A percentile compares a stretch with the other conserved stretches of the same genome.
phyloP scores from a whole-genome alignment of 257 asterid genomes.

The Echites panduratus region DNA sequence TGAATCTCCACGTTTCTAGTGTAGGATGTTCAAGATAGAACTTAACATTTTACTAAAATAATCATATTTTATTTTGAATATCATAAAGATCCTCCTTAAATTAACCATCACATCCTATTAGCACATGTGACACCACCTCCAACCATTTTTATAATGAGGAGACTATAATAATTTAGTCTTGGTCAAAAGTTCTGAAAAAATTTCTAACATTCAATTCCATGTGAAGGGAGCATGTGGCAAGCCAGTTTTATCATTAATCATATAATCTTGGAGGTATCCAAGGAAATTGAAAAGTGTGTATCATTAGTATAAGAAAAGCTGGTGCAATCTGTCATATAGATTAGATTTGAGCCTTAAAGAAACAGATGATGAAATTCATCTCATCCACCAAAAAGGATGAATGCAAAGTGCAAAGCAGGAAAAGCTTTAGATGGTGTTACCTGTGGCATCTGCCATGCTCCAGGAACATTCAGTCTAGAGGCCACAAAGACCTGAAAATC shows the following conservation, averaged over 20 bases:
- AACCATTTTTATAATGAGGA: no score
- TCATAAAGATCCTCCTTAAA: no score
- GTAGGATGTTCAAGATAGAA: no score
- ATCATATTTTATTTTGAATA: no score
- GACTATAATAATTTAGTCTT: no score
- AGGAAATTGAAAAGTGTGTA: not conserved
- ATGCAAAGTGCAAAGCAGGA: slow-evolving; percentile 1
- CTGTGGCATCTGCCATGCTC: slow-evolving; percentile 99
- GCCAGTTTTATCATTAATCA: not conserved
- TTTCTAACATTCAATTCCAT: no score
- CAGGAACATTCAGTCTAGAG: slow-evolving; percentile 92
- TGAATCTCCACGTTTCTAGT: no score
- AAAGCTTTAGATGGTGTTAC: slow-evolving; percentile 30
- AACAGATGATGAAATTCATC: not conserved
- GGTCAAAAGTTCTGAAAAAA: no score
- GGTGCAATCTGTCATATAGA: not conserved
- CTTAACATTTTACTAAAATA: no score
- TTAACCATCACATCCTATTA: no score
- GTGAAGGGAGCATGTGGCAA: not conserved
- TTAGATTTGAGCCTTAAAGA: not conserved
- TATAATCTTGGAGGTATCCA: not conserved
- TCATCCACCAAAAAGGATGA: not conserved
- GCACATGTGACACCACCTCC: no score
- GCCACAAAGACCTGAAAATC: slow-evolving; percentile 87
- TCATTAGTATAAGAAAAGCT: not conserved